Evolutionary conservation across 345 rosid species (phyloP), one percentile per base, ranked within the genome.

Genomic region (Pelargonium nanum): DNA sequence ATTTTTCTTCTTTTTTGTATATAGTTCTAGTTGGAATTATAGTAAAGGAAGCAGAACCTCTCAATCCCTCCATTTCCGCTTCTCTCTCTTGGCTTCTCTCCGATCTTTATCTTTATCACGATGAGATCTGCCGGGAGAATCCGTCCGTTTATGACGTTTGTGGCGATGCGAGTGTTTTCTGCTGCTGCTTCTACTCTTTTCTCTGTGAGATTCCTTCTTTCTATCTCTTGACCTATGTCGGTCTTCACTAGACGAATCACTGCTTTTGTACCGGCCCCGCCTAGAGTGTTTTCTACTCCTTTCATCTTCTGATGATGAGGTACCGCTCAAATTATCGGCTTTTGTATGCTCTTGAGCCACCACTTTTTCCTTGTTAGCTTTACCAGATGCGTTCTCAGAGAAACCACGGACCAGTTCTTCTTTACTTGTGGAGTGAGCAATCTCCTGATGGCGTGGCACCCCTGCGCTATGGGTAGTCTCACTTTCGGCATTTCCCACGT

Each of bases 141-240:
- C 82, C 68, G 78, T 78, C 67, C 24, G 72, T 53, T 68, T 66
- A 68, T 73, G 81, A n/a, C n/a, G n/a, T 59, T 68, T 75, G 32
- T 28, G 72, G 68, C 70, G 91, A 64, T 80, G 84, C 22, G 85
- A 72, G 66, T 81, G 83, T 65, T 80, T 87, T 74, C 79, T 84
- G 62, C 83, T 80, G 70, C 85, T 74, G 17, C 82, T 76, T 5
- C 75, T 85, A 83, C 82, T 86, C 80, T 85, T 86, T 51, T 83
- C 87, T 61, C 57, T 64, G 22, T 86, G 78, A 26, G 85, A 84
- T 58, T 61, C 72, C 68, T 74, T 78, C 76, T 67, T 70, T 62
- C 78, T 81, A 56, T 78, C 72, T 68, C 80, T 82, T 2, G 95
- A 85, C 61, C 79, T 82, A 28, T 65, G 22, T 30, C 75, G 80